Percentiles rank a stretch among this genome's conserved stretches.
phyloP scores from a whole-genome alignment of 2,329 filamentous ascomycete species.

The Beauveria asiatica region DNA sequence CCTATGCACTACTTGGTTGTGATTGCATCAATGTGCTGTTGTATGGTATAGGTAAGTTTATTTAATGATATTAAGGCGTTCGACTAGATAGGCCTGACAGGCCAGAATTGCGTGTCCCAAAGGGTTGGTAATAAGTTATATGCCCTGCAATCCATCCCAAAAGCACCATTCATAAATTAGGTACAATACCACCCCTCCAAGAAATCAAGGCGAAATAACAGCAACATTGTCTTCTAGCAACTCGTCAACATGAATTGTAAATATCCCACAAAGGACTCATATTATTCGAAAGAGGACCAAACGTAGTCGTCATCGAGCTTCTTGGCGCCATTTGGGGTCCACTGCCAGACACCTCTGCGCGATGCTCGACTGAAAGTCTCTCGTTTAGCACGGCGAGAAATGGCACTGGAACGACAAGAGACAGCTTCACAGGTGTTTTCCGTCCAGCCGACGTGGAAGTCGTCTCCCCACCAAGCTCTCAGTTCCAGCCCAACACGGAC shows the following conservation, averaged over 20 bases:
- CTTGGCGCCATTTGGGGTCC: constrained; percentile 24
- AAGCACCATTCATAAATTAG: constrained; percentile 1
- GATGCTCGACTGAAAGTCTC: constrained; percentile 24
- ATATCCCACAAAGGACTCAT: not conserved
- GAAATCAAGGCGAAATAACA: constrained; percentile 11
- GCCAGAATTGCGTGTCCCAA: not conserved
- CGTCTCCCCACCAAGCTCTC: constrained; percentile 34
- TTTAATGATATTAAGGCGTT: not conserved
- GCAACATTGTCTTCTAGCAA: constrained; percentile 10
- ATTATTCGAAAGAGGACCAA: constrained; percentile 12
- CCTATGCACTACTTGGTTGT: not conserved
- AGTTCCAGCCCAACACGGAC: constrained; percentile 29
- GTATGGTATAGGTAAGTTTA: not conserved
- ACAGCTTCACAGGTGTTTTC: constrained; percentile 33
- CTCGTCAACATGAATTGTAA: constrained; percentile 4
- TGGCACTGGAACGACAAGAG: constrained; percentile 23
- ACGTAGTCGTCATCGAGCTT: constrained; percentile 25
- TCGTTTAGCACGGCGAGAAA: constrained; percentile 22
- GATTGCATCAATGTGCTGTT: not conserved
- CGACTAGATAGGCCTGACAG: not conserved
- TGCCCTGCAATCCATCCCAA: not conserved
- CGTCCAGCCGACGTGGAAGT: constrained; percentile 32
- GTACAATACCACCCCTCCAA: constrained; percentile 10
- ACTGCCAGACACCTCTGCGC: constrained; percentile 26
- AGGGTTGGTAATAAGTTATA: not conserved